Conservation (phyloP, 208 protist genomes). For the Phytomonas sp. region DNA sequence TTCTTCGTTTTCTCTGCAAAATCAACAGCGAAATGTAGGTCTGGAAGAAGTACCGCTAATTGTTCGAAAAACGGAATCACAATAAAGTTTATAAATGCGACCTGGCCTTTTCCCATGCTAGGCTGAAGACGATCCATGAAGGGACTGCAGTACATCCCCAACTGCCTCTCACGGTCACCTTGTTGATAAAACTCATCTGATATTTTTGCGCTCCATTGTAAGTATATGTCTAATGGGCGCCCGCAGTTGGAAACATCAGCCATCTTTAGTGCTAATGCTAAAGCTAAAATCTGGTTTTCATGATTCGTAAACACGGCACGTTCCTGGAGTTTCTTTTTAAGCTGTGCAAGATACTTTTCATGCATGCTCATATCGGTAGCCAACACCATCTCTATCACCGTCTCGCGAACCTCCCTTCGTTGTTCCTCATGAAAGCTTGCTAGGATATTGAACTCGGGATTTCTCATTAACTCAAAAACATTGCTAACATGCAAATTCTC, state of each 20-base stretch:
- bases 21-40: conserved; percentile 75
- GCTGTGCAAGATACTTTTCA: conserved; percentile 64
- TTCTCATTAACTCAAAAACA: conserved; percentile 89
- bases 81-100: conserved; percentile 91
- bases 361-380: conserved; percentile 93
- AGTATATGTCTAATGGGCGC: conserved; percentile 76
- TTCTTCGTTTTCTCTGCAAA: conserved; percentile 68
- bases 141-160: conserved; percentile 84
- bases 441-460: conserved; percentile 79
- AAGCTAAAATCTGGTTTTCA: conserved; percentile 81
- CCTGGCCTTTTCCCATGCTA: conserved; percentile 78
- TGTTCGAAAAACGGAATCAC: conserved; percentile 87
- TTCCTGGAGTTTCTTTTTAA: conserved; percentile 65
- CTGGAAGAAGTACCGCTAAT: conserved; percentile 70
- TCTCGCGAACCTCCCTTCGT: conserved; percentile 77
- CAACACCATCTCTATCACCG: conserved; percentile 89
- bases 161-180: conserved; percentile 86
- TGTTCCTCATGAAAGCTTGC: conserved; percentile 65
- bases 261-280: conserved; percentile 91
- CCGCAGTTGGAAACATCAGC: conserved; percentile 94
- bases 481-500: conserved; percentile 91
- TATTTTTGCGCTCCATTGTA: conserved; percentile 85
- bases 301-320: conserved; percentile 45
- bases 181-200: conserved; percentile 92
- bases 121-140: conserved; percentile 88